These are phyloP conservation scores for Aspergillus pseudotamarii DNA, from an alignment of 2,329 filamentous ascomycete genomes.

Conservation along the genomic window DNA sequence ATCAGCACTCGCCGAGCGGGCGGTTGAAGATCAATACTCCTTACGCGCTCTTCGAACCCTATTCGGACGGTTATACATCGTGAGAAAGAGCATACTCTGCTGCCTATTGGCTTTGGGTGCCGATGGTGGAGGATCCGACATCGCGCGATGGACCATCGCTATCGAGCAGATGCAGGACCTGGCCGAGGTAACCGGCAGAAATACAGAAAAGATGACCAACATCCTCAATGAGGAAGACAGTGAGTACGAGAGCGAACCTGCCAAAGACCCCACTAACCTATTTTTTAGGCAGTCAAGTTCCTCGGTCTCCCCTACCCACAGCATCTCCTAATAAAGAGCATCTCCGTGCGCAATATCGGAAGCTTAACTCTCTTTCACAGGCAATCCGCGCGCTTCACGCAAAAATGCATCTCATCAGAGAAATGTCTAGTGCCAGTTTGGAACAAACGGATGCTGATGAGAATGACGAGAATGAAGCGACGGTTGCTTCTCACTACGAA, in stretches of 20 bases:
- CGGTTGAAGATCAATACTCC: conserved; percentile 76
- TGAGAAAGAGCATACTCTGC: conserved; percentile 84
- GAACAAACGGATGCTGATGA: conserved; percentile 72
- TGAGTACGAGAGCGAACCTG: conserved; percentile 46
- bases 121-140: conserved; percentile 74
- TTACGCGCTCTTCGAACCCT: conserved; percentile 78
- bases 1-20: conserved; percentile 63
- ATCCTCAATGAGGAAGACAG: conserved; percentile 80
- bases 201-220: conserved; percentile 66
- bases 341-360: conserved; percentile 82
- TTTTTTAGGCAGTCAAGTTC: conserved; percentile 42
- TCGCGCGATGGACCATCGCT: conserved; percentile 75
- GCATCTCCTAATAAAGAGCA: conserved; percentile 77
- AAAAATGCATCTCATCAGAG: conserved; percentile 87
- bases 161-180: conserved; percentile 73
- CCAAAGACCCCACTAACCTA: conserved; percentile 16
- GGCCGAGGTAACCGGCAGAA: conserved; percentile 62
- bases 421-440: conserved; percentile 80
- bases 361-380: conserved; percentile 83
- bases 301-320: conserved; percentile 63
- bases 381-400: conserved; percentile 91
- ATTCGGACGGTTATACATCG: conserved; percentile 76
- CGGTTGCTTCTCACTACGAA: conserved; percentile 87
- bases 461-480: conserved; percentile 77
- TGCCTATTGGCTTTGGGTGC: conserved; percentile 86